Conservation (phyloP, 1,284 basidiomycete genomes). For the Fomitopsis palustris region DNA sequence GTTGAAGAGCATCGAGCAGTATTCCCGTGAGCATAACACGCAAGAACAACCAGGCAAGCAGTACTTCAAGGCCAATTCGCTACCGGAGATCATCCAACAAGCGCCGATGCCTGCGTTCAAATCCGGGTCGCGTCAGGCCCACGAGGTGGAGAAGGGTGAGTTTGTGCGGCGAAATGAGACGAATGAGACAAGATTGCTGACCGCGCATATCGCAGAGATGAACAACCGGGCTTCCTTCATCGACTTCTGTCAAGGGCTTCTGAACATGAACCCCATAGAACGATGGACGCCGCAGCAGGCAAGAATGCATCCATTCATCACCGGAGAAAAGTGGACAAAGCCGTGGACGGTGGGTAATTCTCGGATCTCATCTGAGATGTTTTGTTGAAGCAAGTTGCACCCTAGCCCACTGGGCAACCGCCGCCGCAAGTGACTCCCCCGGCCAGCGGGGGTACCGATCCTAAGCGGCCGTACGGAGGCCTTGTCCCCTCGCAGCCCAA, state of each 20-base stretch:
- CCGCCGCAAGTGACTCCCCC: slow-evolving; percentile 15
- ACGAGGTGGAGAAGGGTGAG: slow-evolving; percentile 91
- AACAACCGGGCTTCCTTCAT: slow-evolving; percentile 93
- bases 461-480: slow-evolving; percentile 93
- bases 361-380: slow-evolving; percentile 1
- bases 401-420: slow-evolving; percentile 44
- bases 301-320: slow-evolving; percentile 94
- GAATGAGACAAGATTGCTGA: slow-evolving; percentile 9
- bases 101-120: slow-evolving; percentile 86
- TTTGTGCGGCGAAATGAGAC: slow-evolving; percentile 8
- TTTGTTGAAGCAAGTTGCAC: slow-evolving; percentile 1
- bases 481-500: slow-evolving; percentile 79
- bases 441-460: slow-evolving; percentile 42
- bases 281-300: slow-evolving; percentile 99
- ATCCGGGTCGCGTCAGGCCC: slow-evolving; percentile 69
- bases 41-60: slow-evolving; percentile 98
- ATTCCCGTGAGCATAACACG: slow-evolving; percentile 90
- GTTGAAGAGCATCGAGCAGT: slow-evolving; percentile 92
- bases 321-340: slow-evolving; percentile 91
- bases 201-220: slow-evolving; percentile 59
- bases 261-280: slow-evolving; percentile 93
- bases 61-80: slow-evolving; percentile 93
- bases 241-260: slow-evolving; percentile 94
- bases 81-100: slow-evolving; percentile 95
- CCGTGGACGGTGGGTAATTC: slow-evolving; percentile 73